These are phyloP conservation scores for Calocybe indica DNA, from an alignment of 768 basidiomycete genomes.

Conservation along the genomic window DNA sequence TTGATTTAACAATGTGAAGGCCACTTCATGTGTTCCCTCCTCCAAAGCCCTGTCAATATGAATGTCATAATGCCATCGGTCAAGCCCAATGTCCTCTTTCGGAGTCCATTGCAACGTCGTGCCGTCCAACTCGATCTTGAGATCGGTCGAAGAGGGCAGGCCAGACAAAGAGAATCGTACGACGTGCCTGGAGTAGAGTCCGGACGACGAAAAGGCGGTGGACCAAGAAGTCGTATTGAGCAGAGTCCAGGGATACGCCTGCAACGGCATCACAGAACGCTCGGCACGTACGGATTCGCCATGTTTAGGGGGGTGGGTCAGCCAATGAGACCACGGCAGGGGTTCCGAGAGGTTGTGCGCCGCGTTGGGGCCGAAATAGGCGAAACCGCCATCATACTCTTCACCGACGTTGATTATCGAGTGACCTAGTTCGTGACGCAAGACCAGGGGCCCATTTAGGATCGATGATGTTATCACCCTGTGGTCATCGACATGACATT, in stretches of 20 bases:
- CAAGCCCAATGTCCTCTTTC: conserved; percentile 48
- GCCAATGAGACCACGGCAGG: conserved; percentile 71
- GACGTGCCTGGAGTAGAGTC: conserved; percentile 52
- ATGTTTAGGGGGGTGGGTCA: conserved; percentile 29
- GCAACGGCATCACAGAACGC: conserved; percentile 70
- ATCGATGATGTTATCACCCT: conserved; percentile 74
- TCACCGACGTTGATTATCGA: conserved; percentile 76
- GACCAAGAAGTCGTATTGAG: conserved; percentile 61
- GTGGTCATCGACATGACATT: conserved; percentile 1
- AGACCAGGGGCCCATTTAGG: conserved; percentile 67
- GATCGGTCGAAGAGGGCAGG: conserved; percentile 44
- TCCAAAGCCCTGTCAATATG: conserved; percentile 30
- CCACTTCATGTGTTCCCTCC: conserved; percentile 51
- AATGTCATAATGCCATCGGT: conserved; percentile 76
- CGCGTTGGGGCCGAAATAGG: conserved; percentile 68
- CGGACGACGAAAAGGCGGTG: conserved; percentile 57
- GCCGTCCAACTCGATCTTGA: conserved; percentile 58
- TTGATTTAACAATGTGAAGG: conserved; percentile 47
- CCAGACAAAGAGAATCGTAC: conserved; percentile 73
- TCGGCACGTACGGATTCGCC: conserved; percentile 37
- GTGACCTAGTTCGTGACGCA: conserved; percentile 78
- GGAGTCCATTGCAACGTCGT: conserved; percentile 54
- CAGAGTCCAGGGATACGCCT: conserved; percentile 70
- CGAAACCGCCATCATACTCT: conserved; percentile 77
- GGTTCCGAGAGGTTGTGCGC: conserved; percentile 33